Evolutionary conservation across 106 monocot species (phyloP), one percentile per base, ranked within the genome.

Genomic region (Phalaenopsis equestris): DNA sequence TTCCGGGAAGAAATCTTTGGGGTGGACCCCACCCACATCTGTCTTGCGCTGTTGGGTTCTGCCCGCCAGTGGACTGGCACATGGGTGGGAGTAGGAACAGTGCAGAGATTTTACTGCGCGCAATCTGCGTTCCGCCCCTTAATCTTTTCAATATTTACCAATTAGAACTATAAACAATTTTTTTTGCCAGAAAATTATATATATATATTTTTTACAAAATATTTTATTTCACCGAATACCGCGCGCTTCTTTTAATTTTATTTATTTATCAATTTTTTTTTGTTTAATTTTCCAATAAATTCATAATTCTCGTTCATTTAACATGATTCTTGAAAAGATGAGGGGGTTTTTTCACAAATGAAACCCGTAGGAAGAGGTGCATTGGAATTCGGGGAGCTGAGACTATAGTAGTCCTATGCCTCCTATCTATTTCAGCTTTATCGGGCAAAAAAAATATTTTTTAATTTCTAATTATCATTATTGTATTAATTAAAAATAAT

Each of bases 31-130:
- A 65, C 64, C 64, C 64, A 65, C 23, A 6, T 65, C 64, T 65
- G 64, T 24, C 21, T 24, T 65, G 64, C 1, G 23, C 19, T 24
- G 19, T 5, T 65, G 64, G 24, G 64, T 21, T 65, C 64, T 65
- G 64, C 64, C 58, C 64, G 64, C n/a, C 64, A 65, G 64, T 21
- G 64, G 30, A 65, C 64, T 23, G 64, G 23, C 64, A 65, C 64
- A 65, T 65, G 64, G 64, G 64, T 21, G 19, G 8, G 64, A 2
- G 21, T 52, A 52, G 52, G 19, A 21, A 65, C n/a, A 21, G 24
- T 24, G 64, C 64, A 65, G 24, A 21, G 64, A 65, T 65, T 65
- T 65, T 21, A 24, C 64, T 65, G 64, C 64, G 19, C 64, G 1
- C 64, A 2, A 10, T 65, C 24, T 9, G 23, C 64, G 2, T 24